Percentiles rank a stretch among this genome's conserved stretches.
Conservation (phyloP, 179 eudicot genomes). For the Nepenthes alata region DNA sequence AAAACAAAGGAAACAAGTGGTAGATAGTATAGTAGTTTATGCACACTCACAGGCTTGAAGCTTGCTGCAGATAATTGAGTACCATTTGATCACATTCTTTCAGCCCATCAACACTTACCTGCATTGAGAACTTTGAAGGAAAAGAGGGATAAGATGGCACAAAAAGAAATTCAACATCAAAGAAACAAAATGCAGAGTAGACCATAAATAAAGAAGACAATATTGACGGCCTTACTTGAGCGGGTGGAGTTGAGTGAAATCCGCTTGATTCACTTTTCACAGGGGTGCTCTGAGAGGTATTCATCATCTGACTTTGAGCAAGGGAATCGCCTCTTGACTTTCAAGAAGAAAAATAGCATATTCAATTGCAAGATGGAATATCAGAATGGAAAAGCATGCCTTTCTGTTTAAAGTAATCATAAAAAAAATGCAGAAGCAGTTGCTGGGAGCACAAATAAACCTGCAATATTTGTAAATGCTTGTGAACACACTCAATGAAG, state of each 20-base stretch:
- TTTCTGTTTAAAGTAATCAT: not conserved
- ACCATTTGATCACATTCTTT: slow-evolving; percentile 59
- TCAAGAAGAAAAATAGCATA: not conserved
- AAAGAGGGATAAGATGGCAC: not conserved
- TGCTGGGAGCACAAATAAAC: slow-evolving; percentile 15
- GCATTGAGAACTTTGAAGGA: slow-evolving; percentile 34
- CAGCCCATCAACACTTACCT: slow-evolving; percentile 51
- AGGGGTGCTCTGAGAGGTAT: slow-evolving; percentile 20
- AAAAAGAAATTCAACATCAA: not conserved
- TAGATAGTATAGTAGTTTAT: not conserved
- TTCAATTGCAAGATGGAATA: not conserved
- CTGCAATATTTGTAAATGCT: slow-evolving; percentile 43
- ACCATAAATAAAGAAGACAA: not conserved
- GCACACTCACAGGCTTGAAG: slow-evolving; percentile 50
- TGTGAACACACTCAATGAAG: slow-evolving; percentile 61
- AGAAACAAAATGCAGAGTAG: not conserved
- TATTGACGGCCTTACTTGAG: slow-evolving; percentile 13
- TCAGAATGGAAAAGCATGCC: too few relatives aligned
- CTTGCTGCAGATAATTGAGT: slow-evolving; percentile 52
- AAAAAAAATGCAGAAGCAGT: not conserved
- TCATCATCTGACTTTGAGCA: slow-evolving; percentile 15
- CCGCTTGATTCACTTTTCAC: slow-evolving; percentile 22
- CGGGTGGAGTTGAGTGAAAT: slow-evolving; percentile 23
- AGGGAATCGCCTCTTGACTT: slow-evolving; percentile 16
- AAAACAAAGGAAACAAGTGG: not conserved